Percentiles rank a stretch among this genome's conserved stretches.
Evolutionary conservation across 257 asterid genomes (phyloP).

Genomic region (Petrea volubilis): DNA sequence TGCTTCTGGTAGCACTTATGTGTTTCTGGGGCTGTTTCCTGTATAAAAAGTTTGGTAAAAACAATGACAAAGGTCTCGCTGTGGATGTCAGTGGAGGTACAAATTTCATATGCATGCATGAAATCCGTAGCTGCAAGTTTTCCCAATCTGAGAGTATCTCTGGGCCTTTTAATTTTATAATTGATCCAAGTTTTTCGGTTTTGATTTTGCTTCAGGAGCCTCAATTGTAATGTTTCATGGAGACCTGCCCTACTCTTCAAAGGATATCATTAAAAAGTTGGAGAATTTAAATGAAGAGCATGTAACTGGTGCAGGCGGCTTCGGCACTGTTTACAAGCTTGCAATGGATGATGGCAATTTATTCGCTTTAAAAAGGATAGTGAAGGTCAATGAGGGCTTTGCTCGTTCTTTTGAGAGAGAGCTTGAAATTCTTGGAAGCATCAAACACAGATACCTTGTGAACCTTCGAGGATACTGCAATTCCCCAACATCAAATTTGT

Average conservation of each 20-base stretch:
- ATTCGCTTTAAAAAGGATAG: conserved; percentile 78
- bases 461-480: conserved; percentile 91
- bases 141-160: neutral
- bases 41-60: conserved; percentile 80
- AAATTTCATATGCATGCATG: conserved; percentile 34
- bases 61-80: conserved; percentile 69
- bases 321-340: conserved; percentile 82
- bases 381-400: conserved; percentile 72
- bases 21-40: conserved; percentile 95
- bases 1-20: conserved; percentile 91
- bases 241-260: conserved; percentile 82
- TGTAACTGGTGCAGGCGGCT: conserved; percentile 82
- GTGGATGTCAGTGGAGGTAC: conserved; percentile 84
- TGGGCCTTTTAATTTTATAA: neutral
- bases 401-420: conserved; percentile 83
- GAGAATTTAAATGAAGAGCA: conserved; percentile 72
- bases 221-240: conserved; percentile 87
- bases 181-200: neutral
- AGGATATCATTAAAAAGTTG: conserved; percentile 68
- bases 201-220: conserved; percentile 56
- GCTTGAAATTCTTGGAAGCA: conserved; percentile 89
- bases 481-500: conserved; percentile 72
- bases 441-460: conserved; percentile 74
- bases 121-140: conserved; percentile 10
- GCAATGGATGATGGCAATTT: conserved; percentile 81